A percentile compares a stretch with the other conserved stretches of the same genome.
Conservation (phyloP, 495 filamentous ascomycete genomes). For the Xylaria longipes region DNA sequence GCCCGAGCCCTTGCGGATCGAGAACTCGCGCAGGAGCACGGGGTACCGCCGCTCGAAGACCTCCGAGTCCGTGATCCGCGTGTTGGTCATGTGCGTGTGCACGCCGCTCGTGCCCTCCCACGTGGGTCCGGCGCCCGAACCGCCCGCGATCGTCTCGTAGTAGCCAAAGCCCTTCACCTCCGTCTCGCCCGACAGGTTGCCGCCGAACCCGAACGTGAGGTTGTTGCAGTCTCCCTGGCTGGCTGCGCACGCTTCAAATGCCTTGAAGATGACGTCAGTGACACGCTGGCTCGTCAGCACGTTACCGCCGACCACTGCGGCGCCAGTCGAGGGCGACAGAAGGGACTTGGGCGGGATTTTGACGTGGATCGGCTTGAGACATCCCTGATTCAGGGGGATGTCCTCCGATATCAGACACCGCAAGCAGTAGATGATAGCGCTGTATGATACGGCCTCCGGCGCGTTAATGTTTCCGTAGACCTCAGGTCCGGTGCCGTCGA, state of each 20-base stretch:
- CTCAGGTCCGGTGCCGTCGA: constrained; percentile 87
- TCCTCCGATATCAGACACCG: constrained; percentile 91
- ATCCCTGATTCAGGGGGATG: constrained; percentile 97
- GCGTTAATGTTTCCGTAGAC: constrained; percentile 97
- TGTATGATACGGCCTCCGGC: constrained; percentile 91
- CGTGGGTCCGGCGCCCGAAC: constrained; percentile 81
- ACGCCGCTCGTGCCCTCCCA: constrained; percentile 93
- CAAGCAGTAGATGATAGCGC: constrained; percentile 95
- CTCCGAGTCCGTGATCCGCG: constrained; percentile 93
- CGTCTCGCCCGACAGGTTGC: constrained; percentile 68
- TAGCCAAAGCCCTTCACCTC: constrained; percentile 86
- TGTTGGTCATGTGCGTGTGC: constrained; percentile 99
- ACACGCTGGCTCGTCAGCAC: constrained; percentile 90
- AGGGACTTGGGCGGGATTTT: constrained; percentile 83
- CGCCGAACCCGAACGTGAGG: constrained; percentile 82
- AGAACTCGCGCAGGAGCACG: constrained; percentile 83
- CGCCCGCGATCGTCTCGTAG: constrained; percentile 96
- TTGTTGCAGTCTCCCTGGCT: constrained; percentile 95
- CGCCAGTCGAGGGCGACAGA: constrained; percentile 82
- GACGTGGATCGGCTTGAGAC: constrained; percentile 85
- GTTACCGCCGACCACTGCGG: constrained; percentile 95
- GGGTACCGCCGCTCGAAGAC: constrained; percentile 96
- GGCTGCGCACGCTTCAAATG: constrained; percentile 89
- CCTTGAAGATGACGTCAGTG: constrained; percentile 91
- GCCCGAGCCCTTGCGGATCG: constrained; percentile 70